Conservation (phyloP, 148 eudicot species). For the Cornus controversa region DNA sequence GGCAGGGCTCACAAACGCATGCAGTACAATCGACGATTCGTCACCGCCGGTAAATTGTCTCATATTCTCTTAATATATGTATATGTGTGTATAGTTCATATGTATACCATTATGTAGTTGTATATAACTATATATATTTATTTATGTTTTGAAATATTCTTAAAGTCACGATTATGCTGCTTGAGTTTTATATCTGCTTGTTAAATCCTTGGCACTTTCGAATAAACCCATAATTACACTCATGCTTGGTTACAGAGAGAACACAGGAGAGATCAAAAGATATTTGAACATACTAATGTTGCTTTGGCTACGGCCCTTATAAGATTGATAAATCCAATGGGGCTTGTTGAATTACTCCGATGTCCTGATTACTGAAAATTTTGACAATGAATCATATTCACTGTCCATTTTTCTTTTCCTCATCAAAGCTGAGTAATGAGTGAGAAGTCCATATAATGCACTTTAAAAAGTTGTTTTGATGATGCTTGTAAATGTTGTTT, state of each 20-base stretch:
- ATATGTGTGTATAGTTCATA: neutral
- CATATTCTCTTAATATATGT: neutral
- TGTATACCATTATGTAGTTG: neutral
- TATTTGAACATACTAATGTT: neutral
- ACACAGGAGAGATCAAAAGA: neutral
- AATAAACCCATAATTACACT: neutral
- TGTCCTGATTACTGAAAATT: neutral
- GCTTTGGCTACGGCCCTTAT: neutral
- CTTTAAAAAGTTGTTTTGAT: neutral
- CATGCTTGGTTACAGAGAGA: neutral
- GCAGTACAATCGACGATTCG: constrained; percentile 89
- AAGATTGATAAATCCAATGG: neutral
- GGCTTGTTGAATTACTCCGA: neutral
- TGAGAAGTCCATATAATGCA: neutral
- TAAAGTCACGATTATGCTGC: neutral
- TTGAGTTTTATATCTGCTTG: neutral
- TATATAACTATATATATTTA: neutral
- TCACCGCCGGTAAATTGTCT: constrained; percentile 65
- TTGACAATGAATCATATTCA: neutral
- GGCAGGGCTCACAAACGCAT: constrained; percentile 94
- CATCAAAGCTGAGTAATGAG: neutral
- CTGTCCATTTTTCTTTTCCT: neutral
- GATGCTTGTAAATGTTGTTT: neutral
- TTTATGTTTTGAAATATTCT: neutral
- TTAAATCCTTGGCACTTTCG: neutral